Percentiles rank a stretch among this genome's conserved stretches.
Evolutionary conservation across 78 protist species (phyloP).

Genomic region (Mastigamoeba balamuthi): DNA sequence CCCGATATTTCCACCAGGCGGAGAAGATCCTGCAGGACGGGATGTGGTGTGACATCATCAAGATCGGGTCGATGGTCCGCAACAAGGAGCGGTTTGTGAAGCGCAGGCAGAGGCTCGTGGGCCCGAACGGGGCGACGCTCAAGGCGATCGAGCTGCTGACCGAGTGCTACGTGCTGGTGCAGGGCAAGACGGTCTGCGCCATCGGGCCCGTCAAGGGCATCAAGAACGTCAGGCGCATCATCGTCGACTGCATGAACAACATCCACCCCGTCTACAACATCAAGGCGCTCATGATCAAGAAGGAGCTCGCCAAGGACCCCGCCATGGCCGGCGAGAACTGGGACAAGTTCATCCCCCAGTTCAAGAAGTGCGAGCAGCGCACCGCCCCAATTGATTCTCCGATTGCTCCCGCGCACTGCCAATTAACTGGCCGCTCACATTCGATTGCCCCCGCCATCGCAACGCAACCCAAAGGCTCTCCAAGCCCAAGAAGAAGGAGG

Average conservation of each 20-base stretch:
- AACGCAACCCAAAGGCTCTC: conserved; percentile 7
- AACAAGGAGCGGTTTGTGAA: conserved; percentile 88
- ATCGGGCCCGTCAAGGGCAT: conserved; percentile 87
- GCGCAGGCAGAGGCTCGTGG: conserved; percentile 95
- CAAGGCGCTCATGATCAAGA: conserved; percentile 91
- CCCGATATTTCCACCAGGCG: conserved; percentile 39
- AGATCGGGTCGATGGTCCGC: conserved; percentile 62
- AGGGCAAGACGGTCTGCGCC: conserved; percentile 91
- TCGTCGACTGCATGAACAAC: conserved; percentile 94
- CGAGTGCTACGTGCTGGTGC: conserved; percentile 88
- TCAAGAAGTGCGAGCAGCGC: conserved; percentile 55
- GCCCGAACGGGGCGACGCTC: conserved; percentile 94
- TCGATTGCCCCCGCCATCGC: neutral
- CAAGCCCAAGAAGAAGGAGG: neutral
- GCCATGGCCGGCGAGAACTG: conserved; percentile 75
- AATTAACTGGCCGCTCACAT: neutral
- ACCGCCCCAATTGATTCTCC: neutral
- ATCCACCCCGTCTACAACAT: conserved; percentile 97
- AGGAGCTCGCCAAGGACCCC: conserved; percentile 86
- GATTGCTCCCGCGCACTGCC: too few species aligned
- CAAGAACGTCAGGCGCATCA: conserved; percentile 69
- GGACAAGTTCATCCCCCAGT: conserved; percentile 92
- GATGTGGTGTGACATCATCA: conserved; percentile 84
- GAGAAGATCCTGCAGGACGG: conserved; percentile 67
- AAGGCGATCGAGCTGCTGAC: conserved; percentile 92